phyloP scores from a whole-genome alignment of 345 rosid species.

The Ceriops decandra region DNA sequence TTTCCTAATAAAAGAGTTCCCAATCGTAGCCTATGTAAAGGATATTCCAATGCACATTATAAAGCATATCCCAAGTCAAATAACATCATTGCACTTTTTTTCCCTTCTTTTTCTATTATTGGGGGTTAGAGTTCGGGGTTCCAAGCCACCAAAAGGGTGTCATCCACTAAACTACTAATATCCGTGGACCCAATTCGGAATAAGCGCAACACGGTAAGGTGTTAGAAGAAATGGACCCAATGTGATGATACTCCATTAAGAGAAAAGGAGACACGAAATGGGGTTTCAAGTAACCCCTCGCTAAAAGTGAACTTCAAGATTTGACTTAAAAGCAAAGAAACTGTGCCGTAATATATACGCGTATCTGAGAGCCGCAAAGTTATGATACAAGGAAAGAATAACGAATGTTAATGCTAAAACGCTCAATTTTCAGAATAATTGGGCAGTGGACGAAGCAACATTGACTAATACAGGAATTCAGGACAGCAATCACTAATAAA shows the following conservation, averaged over 20 bases:
- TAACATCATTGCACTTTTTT: too few species aligned
- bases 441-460: too few species aligned
- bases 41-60: background rate
- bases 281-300: background rate
- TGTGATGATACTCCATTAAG: background rate
- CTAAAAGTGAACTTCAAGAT: background rate
- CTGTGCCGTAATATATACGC: background rate
- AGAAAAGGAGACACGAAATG: background rate
- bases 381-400: background rate
- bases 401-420: background rate
- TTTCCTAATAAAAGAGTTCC: background rate
- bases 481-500: slow-evolving; percentile 3
- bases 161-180: too few species aligned
- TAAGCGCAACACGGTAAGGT: background rate
- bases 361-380: background rate
- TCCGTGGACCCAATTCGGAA: too few species aligned
- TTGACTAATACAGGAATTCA: background rate
- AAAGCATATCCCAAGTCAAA: too few species aligned
- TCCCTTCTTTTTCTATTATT: too few species aligned
- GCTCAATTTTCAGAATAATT: background rate
- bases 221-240: background rate
- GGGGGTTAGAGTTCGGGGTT: too few species aligned
- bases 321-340: background rate
- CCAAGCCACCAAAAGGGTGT: too few species aligned
- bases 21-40: background rate